Base-by-base conservation (phyloP, 1,284 basidiomycete species). In the Phlebopus sp. region DNA sequence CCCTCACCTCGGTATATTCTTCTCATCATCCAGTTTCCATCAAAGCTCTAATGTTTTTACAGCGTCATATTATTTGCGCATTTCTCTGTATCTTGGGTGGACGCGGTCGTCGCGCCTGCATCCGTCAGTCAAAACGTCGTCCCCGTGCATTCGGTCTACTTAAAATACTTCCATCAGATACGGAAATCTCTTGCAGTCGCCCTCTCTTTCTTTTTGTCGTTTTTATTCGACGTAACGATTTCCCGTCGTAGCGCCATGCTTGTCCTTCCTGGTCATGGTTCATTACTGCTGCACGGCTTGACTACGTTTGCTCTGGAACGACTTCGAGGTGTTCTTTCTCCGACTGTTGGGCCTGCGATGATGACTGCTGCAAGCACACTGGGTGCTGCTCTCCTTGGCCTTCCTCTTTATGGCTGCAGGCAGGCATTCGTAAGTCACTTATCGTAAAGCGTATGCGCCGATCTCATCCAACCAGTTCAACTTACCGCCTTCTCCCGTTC, bases 51-150 rank as follows among this genome's bases (percentile, higher is more conserved):
- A 29, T 29, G 27, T 23, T 25, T 36, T 34, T 45, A 39, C 51
- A 90, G 86, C 45, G 81, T 84, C 29, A 70, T 86, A 38, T 56
- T 88, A 30, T 81, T 89, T 57, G 69, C 78, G 18, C 81, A 86
- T 57, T 84, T 86, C 61, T 81, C 85, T 5, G 69, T 77, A 15
- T 69, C 81, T 36, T 86, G 84, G 81, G 67, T 82, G 42, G 72
- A 76, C 45, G 69, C 78, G 5, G 59, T 85, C 46, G 57, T 79
- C 36, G 72, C 63, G 35, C 68, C 74, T 34, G 62, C 73, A 39
- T 76, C 73, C 44, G 81, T 82, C 59, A 58, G 74, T 64, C 18
- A 34, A 19, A 41, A 37, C 46, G 31, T 30, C n/a, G 23, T 39
- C n/a, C n/a, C n/a, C 46, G 7, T 40, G 21, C 18, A 11, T n/a